These are phyloP conservation scores for Typha latifolia DNA, from an alignment of 176 grass and related monocot species.

Conservation along the genomic window DNA sequence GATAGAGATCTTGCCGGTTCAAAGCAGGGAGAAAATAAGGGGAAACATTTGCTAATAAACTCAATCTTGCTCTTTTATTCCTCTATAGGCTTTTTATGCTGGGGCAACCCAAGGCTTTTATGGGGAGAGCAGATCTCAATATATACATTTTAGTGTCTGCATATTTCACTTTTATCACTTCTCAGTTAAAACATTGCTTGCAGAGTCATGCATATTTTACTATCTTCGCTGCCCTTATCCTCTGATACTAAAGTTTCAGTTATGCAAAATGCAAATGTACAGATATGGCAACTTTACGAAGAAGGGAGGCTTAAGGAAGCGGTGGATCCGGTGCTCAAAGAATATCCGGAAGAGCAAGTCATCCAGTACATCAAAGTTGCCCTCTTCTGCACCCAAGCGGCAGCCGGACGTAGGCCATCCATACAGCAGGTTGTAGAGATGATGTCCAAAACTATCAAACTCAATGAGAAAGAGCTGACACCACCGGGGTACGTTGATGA, in stretches of 20 bases:
- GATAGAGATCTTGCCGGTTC: too few relatives aligned
- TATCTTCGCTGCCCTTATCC: neutral
- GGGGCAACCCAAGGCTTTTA: too few relatives aligned
- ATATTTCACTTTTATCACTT: too few relatives aligned
- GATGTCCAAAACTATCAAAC: slow-evolving; percentile 54
- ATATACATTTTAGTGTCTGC: too few relatives aligned
- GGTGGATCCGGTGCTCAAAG: slow-evolving; percentile 34
- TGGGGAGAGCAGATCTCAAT: too few relatives aligned
- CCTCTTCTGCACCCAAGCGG: slow-evolving; percentile 80
- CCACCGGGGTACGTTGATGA: slow-evolving; percentile 55
- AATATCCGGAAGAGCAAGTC: slow-evolving; percentile 68
- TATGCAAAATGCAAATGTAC: slow-evolving; percentile 14
- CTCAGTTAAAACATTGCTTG: too few relatives aligned
- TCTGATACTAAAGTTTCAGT: slow-evolving; percentile 17
- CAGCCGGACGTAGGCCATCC: slow-evolving; percentile 41
- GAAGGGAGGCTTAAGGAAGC: slow-evolving; percentile 50
- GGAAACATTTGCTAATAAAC: too few relatives aligned
- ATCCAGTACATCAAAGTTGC: slow-evolving; percentile 67
- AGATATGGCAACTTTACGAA: slow-evolving; percentile 75
- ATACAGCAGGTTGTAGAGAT: slow-evolving; percentile 76
- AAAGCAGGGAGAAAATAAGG: too few relatives aligned
- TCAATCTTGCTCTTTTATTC: too few relatives aligned
- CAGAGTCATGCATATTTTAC: too few relatives aligned
- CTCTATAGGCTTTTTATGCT: too few relatives aligned
- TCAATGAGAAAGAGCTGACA: slow-evolving; percentile 74